Evolutionary conservation across 108 stramenopile genomes (phyloP).

Genomic region (Fragilaria crotonensis): DNA sequence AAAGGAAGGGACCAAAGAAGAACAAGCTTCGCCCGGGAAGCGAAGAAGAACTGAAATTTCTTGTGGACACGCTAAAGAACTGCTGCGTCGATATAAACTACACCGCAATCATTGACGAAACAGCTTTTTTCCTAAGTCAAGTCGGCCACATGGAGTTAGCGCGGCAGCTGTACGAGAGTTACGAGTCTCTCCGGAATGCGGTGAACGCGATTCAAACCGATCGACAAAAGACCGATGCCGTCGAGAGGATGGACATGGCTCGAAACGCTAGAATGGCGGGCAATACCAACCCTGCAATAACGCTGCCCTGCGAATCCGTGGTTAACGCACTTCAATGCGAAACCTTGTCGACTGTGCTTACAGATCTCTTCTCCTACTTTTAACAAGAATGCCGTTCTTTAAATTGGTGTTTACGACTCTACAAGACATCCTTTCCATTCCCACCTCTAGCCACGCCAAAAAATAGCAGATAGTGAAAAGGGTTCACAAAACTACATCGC

Average conservation of each 20-base stretch:
- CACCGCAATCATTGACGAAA: slow-evolving; percentile 45
- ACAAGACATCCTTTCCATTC: too few relatives aligned
- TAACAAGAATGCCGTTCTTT: background rate
- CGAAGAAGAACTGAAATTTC: slow-evolving; percentile 60
- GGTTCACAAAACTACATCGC: too few relatives aligned
- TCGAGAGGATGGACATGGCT: slow-evolving; percentile 16
- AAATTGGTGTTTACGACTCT: too few relatives aligned
- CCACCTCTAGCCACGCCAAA: too few relatives aligned
- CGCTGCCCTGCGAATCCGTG: background rate
- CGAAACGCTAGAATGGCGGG: slow-evolving; percentile 5
- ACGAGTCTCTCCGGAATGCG: slow-evolving; percentile 12
- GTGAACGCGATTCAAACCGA: background rate
- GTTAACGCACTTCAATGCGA: background rate
- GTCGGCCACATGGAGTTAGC: slow-evolving; percentile 35
- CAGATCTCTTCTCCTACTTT: background rate
- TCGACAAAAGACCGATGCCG: background rate
- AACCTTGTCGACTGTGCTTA: background rate
- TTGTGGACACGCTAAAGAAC: slow-evolving; percentile 37
- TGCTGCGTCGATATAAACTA: slow-evolving; percentile 43
- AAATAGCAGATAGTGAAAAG: too few relatives aligned
- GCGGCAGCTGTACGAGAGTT: slow-evolving; percentile 33
- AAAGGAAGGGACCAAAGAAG: slow-evolving; percentile 30
- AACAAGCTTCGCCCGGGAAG: slow-evolving; percentile 67
- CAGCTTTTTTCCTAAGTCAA: slow-evolving; percentile 53
- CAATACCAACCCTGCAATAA: background rate